Conservation (phyloP, 768 basidiomycete species). For the Pulveroboletus sp. region DNA sequence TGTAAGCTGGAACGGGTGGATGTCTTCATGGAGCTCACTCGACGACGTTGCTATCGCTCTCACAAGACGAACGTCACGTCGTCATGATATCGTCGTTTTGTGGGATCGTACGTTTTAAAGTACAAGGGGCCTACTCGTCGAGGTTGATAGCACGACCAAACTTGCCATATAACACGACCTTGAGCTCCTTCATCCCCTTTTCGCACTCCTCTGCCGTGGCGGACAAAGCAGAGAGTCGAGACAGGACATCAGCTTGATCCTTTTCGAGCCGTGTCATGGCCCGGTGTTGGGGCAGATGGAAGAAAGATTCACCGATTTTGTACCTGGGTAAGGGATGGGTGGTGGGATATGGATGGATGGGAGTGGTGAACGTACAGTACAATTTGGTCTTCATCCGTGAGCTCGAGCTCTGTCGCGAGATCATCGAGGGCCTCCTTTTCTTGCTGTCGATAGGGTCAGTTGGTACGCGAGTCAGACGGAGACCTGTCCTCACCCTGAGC, state of each 20-base stretch:
- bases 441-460: slow-evolving; percentile 46
- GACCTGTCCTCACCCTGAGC: slow-evolving; percentile 57
- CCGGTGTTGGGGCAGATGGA: slow-evolving; percentile 65
- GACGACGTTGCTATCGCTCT: not conserved
- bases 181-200: slow-evolving; percentile 73
- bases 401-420: slow-evolving; percentile 79
- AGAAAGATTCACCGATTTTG: slow-evolving; percentile 84
- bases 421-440: slow-evolving; percentile 95
- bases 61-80: not conserved
- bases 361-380: slow-evolving; percentile 54
- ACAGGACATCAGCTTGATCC: slow-evolving; percentile 58
- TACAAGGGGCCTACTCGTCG: slow-evolving; percentile 50
- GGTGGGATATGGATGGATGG: slow-evolving; percentile 40
- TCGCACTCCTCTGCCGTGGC: slow-evolving; percentile 61
- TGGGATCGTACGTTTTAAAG: not conserved
- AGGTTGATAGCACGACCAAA: slow-evolving; percentile 93
- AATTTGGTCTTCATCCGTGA: slow-evolving; percentile 78
- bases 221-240: slow-evolving; percentile 48
- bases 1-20: slow-evolving; percentile 9
- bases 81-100: not conserved
- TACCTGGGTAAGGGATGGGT: slow-evolving; percentile 71
- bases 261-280: slow-evolving; percentile 70
- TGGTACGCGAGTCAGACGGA: too few relatives aligned
- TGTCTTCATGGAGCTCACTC: not conserved
- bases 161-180: slow-evolving; percentile 78